These are phyloP conservation scores for Tolypocladium guangdongense DNA, from an alignment of 2,329 filamentous ascomycete genomes.

Conservation along the genomic window DNA sequence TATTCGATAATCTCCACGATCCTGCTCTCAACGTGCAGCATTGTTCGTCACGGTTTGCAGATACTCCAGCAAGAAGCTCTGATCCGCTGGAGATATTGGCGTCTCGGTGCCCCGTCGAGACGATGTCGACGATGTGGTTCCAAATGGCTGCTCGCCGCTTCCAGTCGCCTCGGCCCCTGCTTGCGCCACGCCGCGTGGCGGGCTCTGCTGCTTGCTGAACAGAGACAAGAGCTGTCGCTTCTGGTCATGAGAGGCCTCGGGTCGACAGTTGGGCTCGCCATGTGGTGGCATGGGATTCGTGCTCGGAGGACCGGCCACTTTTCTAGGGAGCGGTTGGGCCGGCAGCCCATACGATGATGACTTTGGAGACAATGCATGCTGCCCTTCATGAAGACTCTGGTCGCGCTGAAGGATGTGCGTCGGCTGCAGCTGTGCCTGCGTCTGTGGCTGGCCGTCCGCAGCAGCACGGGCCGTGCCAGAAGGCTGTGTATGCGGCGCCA, in stretches of 20 bases:
- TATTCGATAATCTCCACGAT: neutral
- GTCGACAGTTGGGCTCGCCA: slow-evolving; percentile 5
- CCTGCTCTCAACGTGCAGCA: slow-evolving; percentile 18
- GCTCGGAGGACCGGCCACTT: slow-evolving; percentile 8
- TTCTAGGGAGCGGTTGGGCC: slow-evolving; percentile 8
- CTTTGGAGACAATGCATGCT: slow-evolving; percentile 10
- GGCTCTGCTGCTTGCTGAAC: slow-evolving; percentile 37
- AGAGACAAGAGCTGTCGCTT: slow-evolving; percentile 43
- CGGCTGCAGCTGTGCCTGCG: slow-evolving; percentile 9
- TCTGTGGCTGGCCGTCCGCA: neutral
- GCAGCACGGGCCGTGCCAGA: neutral
- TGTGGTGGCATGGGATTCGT: neutral
- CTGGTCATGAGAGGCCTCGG: slow-evolving; percentile 19
- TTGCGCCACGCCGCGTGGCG: neutral
- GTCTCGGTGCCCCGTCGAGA: slow-evolving; percentile 38
- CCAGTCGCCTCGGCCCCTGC: slow-evolving; percentile 19
- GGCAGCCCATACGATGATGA: slow-evolving; percentile 9
- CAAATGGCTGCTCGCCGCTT: slow-evolving; percentile 16
- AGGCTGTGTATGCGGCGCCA: neutral
- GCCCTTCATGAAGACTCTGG: slow-evolving; percentile 14
- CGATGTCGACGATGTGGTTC: slow-evolving; percentile 8
- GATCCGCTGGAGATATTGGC: slow-evolving; percentile 57
- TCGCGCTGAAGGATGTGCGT: slow-evolving; percentile 25
- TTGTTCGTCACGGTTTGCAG: slow-evolving; percentile 45
- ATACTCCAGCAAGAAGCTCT: slow-evolving; percentile 67